Conservation (phyloP, 345 rosid species). For the Gossypium stocksii region DNA sequence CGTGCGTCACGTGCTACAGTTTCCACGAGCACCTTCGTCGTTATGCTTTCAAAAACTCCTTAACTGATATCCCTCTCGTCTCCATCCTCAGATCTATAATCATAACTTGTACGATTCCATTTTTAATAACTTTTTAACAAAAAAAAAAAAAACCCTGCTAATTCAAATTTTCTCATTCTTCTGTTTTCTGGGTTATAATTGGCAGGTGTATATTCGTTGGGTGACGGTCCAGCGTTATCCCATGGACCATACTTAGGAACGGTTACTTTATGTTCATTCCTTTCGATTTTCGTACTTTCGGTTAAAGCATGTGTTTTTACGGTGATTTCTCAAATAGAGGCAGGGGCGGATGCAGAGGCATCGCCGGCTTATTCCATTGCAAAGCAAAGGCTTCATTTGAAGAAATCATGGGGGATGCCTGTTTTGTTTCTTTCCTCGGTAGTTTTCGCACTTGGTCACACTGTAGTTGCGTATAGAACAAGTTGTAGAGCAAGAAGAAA, state of each 20-base stretch:
- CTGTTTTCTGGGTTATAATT: background rate
- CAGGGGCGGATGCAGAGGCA: constrained; percentile 40
- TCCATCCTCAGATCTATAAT: constrained; percentile 79
- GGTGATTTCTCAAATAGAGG: constrained; percentile 65
- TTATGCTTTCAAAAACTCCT: constrained; percentile 72
- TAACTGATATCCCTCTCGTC: constrained; percentile 80
- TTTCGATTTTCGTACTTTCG: constrained; percentile 68
- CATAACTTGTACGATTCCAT: constrained; percentile 49
- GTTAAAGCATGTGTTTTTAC: constrained; percentile 82
- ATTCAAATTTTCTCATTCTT: background rate
- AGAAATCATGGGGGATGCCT: constrained; percentile 98
- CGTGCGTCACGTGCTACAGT: constrained; percentile 62
- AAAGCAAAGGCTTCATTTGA: constrained; percentile 69
- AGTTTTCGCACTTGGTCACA: constrained; percentile 88
- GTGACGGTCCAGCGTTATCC: constrained; percentile 68
- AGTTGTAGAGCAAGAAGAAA: constrained; percentile 88
- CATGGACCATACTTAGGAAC: constrained; percentile 91
- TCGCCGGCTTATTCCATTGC: constrained; percentile 39
- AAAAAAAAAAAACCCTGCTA: background rate
- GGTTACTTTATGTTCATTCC: constrained; percentile 63
- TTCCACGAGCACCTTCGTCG: constrained; percentile 51
- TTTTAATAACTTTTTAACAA: background rate
- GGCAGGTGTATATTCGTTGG: constrained; percentile 77
- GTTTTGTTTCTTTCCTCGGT: constrained; percentile 88
- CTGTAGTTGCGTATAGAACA: constrained; percentile 85